These are phyloP conservation scores for Lepiota subincarnata DNA, from an alignment of 768 basidiomycete genomes.

Conservation along the genomic window DNA sequence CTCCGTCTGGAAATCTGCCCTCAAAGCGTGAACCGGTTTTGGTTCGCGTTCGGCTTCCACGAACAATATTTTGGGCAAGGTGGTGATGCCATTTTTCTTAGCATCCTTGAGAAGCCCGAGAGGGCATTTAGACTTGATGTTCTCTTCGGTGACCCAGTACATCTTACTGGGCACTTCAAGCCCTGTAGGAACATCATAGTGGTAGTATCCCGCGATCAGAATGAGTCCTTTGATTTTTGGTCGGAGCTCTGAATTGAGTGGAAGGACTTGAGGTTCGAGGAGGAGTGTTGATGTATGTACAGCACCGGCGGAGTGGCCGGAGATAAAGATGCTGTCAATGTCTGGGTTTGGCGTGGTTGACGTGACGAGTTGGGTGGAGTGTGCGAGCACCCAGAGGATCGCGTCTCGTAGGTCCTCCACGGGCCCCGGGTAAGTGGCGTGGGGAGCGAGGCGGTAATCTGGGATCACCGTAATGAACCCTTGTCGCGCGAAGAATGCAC, in stretches of 20 bases:
- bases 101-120: slow-evolving; percentile 25
- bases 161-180: slow-evolving; percentile 23
- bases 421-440: slow-evolving; percentile 48
- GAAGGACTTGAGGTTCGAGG: slow-evolving; percentile 33
- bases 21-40: slow-evolving; percentile 32
- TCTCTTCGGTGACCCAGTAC: slow-evolving; percentile 22
- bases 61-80: slow-evolving; percentile 44
- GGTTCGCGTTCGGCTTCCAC: slow-evolving; percentile 54
- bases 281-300: slow-evolving; percentile 44
- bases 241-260: slow-evolving; percentile 23
- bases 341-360: slow-evolving; percentile 33
- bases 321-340: slow-evolving; percentile 38
- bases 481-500: slow-evolving; percentile 54
- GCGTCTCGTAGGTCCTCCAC: slow-evolving; percentile 61
- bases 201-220: slow-evolving; percentile 43
- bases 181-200: slow-evolving; percentile 18
- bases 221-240: slow-evolving; percentile 42
- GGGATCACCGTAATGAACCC: slow-evolving; percentile 64
- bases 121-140: background rate
- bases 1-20: slow-evolving; percentile 33
- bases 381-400: slow-evolving; percentile 44
- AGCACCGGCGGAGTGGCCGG: slow-evolving; percentile 64
- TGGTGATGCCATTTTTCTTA: slow-evolving; percentile 19
- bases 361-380: slow-evolving; percentile 27
- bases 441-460: slow-evolving; percentile 63